Evolutionary conservation across 106 monocot species (phyloP).

Genomic region (Vanilla planifolia): DNA sequence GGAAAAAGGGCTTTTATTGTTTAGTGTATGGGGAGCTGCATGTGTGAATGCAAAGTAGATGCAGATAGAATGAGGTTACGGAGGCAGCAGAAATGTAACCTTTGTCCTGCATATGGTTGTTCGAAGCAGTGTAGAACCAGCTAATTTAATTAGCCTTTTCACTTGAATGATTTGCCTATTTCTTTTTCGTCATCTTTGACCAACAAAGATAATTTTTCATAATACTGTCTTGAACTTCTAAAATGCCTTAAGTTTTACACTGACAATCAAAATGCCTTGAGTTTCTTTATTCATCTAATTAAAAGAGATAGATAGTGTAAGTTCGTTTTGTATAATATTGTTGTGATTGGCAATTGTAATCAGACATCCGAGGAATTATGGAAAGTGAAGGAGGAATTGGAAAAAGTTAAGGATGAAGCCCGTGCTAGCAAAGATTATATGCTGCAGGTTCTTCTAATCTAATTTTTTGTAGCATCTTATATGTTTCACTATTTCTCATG

Average conservation of each 20-base stretch:
- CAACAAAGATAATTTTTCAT: no score
- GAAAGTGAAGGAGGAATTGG: slow-evolving; percentile 69
- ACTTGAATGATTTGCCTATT: neutral
- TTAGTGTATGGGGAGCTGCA: no score
- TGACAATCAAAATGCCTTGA: no score
- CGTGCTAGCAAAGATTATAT: slow-evolving; percentile 69
- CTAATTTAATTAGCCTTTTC: neutral
- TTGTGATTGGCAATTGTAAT: no score
- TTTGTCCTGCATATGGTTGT: no score
- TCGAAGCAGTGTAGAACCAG: neutral
- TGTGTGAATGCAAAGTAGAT: neutral
- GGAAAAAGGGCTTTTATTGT: neutral
- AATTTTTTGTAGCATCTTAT: neutral
- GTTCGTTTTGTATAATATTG: no score
- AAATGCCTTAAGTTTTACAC: no score
- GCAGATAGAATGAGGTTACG: neutral
- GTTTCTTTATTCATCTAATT: no score
- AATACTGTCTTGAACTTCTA: no score
- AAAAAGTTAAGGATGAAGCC: slow-evolving; percentile 79
- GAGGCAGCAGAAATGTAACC: neutral
- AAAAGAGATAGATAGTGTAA: no score
- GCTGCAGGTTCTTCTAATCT: slow-evolving; percentile 52
- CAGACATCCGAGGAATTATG: slow-evolving; percentile 27
- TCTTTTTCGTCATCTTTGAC: neutral
- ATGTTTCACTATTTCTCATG: slow-evolving; percentile 1